Percentiles rank a stretch among this genome's conserved stretches.
Evolutionary conservation across 129 eudicot genomes (phyloP).

Genomic region (Artemisia tridentata): DNA sequence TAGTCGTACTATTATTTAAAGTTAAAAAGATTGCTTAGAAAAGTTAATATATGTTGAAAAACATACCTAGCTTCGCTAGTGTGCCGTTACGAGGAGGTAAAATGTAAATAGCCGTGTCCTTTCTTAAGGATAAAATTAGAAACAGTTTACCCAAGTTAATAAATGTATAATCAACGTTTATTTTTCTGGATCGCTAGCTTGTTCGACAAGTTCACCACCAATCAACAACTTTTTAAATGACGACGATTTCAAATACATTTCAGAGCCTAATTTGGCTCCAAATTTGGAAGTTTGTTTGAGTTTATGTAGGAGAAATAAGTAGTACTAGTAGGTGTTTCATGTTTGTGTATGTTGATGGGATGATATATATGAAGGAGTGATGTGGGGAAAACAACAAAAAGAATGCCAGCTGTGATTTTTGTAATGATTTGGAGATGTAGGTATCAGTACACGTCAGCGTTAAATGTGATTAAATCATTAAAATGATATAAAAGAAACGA

Average conservation of each 20-base stretch:
- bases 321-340: not conserved
- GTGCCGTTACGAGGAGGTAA: too few species aligned
- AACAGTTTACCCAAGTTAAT: not conserved
- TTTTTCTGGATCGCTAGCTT: conserved; percentile 26
- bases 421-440: conserved; percentile 30
- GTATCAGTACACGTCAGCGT: conserved; percentile 29
- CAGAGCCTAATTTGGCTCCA: conserved; percentile 51
- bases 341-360: conserved; percentile 17
- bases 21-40: too few species aligned
- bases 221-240: conserved; percentile 44
- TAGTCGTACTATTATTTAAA: too few species aligned
- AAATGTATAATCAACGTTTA: not conserved
- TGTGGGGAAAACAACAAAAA: conserved; percentile 28
- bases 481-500: not conserved
- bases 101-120: too few species aligned
- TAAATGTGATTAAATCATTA: too few species aligned
- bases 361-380: not conserved
- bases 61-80: too few species aligned
- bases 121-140: too few species aligned
- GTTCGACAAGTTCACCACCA: conserved; percentile 59
- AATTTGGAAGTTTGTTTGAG: not conserved
- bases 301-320: not conserved
- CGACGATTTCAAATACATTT: conserved; percentile 52
- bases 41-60: too few species aligned
- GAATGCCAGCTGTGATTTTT: conserved; percentile 23